Evolutionary conservation across 345 rosid species (phyloP), one percentile per base, ranked within the genome.

Genomic region (Angophora floribunda): DNA sequence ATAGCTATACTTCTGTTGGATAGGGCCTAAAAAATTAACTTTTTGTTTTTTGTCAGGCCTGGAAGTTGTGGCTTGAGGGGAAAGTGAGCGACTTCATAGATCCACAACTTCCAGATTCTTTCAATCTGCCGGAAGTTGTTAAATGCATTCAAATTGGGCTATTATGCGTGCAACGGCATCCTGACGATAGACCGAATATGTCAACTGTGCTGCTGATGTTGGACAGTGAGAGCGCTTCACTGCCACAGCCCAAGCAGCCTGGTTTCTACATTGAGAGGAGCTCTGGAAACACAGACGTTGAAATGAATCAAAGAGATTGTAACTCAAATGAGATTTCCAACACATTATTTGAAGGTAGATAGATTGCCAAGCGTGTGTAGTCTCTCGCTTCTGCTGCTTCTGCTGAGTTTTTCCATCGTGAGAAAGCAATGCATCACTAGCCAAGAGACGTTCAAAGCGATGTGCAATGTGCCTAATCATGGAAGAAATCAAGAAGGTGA

Each of bases 91-190:
- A 89, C 57, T 85, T 92, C 80, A 87, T 90, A 57, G 93, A 91
- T 88, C 91, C 92, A 9, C 24, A 4, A 1, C 30, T 90, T 49
- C 89, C 15, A n/a, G 89, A 91, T 50, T 87, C 90, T 44, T 88
- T 21, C 82, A 84, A 87, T 3, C 41, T 51, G 63, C 80, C 89
- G 45, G 91, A 92, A 86, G 91, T 90, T 49, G 21, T 49, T 32
- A 91, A 89, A 30, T 93, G 93, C 65, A 88, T 91, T n/a, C 93
- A 93, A 51, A 55, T 93, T 28, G 94, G 92, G 13, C 87, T 94
- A 44, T 80, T 94, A 28, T 94, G 95, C 50, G 93, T 94, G 51
- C 93, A 93, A 89, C 87, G 87, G 70, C 86, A 44, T 61, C 88
- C 94, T 52, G 87, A 80, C 14, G 93, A 92, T 44, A 91, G 95